Percentiles rank a stretch among this genome's conserved stretches.
Evolutionary conservation across 768 basidiomycete genomes (phyloP).

Genomic region (Leucocoprinus sp.): DNA sequence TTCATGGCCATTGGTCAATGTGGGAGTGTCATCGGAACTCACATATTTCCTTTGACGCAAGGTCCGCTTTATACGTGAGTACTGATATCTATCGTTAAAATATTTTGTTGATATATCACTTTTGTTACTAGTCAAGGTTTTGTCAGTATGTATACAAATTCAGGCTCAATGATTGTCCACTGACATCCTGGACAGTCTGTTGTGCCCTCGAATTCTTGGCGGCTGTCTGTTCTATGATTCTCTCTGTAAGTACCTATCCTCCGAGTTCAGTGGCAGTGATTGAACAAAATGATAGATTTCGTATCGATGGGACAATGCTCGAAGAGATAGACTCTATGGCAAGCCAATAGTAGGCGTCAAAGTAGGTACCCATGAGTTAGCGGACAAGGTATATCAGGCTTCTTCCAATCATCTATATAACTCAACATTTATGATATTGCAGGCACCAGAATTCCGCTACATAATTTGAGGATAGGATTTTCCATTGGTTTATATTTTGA

Average conservation of each 20-base stretch:
- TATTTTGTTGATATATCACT: background rate
- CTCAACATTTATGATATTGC: background rate
- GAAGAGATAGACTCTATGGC: constrained; percentile 46
- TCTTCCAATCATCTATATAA: background rate
- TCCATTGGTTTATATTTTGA: no score
- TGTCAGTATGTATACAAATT: constrained; percentile 40
- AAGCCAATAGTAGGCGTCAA: constrained; percentile 34
- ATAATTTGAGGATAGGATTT: constrained; percentile 23
- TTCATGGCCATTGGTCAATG: constrained; percentile 79
- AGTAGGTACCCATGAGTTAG: constrained; percentile 56
- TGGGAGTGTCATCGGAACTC: constrained; percentile 69
- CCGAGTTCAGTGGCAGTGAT: no score
- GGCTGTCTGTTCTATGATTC: constrained; percentile 40
- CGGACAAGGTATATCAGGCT: constrained; percentile 53
- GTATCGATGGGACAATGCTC: constrained; percentile 54
- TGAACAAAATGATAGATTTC: constrained; percentile 37
- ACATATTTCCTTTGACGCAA: constrained; percentile 58
- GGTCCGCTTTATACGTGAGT: constrained; percentile 56
- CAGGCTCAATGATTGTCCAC: background rate
- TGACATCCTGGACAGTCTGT: constrained; percentile 25
- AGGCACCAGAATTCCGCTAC: constrained; percentile 62
- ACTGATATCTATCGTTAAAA: background rate
- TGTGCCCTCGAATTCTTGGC: constrained; percentile 49
- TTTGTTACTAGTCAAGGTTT: constrained; percentile 43
- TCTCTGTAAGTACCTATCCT: constrained; percentile 39